Percentiles rank a stretch among this genome's conserved stretches.
phyloP scores from a whole-genome alignment of 2,329 filamentous ascomycete species.

The Didymella sp. region DNA sequence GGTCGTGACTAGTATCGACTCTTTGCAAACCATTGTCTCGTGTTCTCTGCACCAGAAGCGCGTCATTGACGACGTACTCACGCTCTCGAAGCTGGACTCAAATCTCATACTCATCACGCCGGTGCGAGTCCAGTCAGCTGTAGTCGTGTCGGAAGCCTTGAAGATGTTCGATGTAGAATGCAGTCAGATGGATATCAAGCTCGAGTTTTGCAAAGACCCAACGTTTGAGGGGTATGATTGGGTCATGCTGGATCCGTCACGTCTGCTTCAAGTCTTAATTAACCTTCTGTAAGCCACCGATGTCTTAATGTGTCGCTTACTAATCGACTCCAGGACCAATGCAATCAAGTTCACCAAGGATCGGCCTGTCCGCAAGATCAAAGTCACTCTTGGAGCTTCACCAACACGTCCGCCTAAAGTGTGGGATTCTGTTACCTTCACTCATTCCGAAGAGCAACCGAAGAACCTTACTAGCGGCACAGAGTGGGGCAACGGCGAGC shows the following conservation, averaged over 20 bases:
- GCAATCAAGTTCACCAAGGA: slow-evolving; percentile 50
- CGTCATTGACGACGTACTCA: slow-evolving; percentile 52
- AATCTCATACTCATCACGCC: slow-evolving; percentile 39
- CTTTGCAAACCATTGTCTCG: slow-evolving; percentile 41
- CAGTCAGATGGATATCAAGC: slow-evolving; percentile 47
- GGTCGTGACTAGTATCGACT: slow-evolving; percentile 39
- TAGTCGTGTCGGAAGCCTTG: slow-evolving; percentile 35
- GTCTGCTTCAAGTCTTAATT: slow-evolving; percentile 37
- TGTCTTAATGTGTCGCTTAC: slow-evolving; percentile 28
- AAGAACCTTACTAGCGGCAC: slow-evolving; percentile 19
- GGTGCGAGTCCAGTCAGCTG: slow-evolving; percentile 28
- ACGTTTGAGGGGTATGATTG: slow-evolving; percentile 49
- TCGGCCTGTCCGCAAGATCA: slow-evolving; percentile 42
- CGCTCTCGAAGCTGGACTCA: slow-evolving; percentile 41
- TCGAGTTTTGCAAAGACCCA: slow-evolving; percentile 48
- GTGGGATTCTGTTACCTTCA: slow-evolving; percentile 30
- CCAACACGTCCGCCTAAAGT: slow-evolving; percentile 22
- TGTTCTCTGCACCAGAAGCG: slow-evolving; percentile 52
- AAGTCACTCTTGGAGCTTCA: slow-evolving; percentile 48
- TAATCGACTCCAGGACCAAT: slow-evolving; percentile 40
- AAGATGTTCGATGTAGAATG: slow-evolving; percentile 43
- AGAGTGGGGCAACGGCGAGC: slow-evolving; percentile 44
- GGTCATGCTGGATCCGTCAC: slow-evolving; percentile 41
- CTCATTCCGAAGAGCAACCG: slow-evolving; percentile 9
- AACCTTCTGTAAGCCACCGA: slow-evolving; percentile 38